Base-by-base conservation (phyloP, 495 filamentous ascomycete genomes). In the Aspergillus asperescens region DNA sequence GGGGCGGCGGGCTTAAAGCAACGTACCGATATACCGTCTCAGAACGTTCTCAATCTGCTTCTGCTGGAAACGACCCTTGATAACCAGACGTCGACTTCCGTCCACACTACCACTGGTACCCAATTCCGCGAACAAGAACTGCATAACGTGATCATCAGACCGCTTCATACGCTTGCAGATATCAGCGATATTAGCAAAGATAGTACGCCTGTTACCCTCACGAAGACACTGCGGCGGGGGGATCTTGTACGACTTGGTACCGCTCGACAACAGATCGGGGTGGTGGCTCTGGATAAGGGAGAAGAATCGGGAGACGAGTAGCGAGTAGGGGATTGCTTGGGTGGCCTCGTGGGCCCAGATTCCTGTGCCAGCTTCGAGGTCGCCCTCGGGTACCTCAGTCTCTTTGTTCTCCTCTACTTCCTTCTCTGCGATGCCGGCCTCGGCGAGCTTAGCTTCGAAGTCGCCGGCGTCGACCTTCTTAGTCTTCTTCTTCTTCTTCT, bases 141-240 rank as follows among this genome's bases (percentile, higher is more conserved):
- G 84, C 39, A 89, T 97, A 60, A 97, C 89, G 74, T 97, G 92
- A 68, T 98, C 93, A 64, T 96, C 92, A 58, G 85, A 87, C 65
- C 93, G 81, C 84, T 98, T 98, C 91, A 98, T 93, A 52, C 89
- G 80, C 74, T 88, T 88, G 74, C 83, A 87, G 58, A 95, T 95
- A 66, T 94, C 89, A 52, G 86, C 79, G 61, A 98, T 90, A 76
- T 98, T 98, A 72, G 93, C 93, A 67, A 96, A 98, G 62, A 97
- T 95, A 46, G 93, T 97, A 86, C 95, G 96, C 81, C 95, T 96
- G 82, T 97, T 97, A 68, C 93, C 93, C 89, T 98, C 94, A 74
- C 94, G 90, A 40, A 97, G 79, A 73, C 92, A 95, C 76, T 98
- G 94, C n/a, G 93, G 93, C 10, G 93, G 93, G 15, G 93, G 94